Evolutionary conservation across 2,329 filamentous ascomycete species (phyloP).

Genomic region (Colletotrichum paranaense): DNA sequence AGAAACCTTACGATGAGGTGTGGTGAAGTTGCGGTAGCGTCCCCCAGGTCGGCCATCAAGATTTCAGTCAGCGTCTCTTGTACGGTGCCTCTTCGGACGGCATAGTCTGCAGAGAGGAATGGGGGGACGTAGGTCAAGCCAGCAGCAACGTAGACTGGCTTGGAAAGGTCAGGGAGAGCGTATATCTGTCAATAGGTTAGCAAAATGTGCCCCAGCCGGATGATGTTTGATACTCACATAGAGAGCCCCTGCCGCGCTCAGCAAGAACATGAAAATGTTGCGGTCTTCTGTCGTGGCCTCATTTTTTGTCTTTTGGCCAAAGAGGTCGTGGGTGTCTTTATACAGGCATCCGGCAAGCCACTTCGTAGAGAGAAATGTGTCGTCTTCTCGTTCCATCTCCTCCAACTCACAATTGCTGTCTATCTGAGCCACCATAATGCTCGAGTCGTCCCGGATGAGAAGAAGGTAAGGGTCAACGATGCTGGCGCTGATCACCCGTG

Average conservation of each 20-base stretch:
- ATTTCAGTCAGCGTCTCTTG: constrained; percentile 84
- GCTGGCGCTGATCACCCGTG: constrained; percentile 81
- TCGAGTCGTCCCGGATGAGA: constrained; percentile 85
- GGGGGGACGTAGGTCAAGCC: constrained; percentile 83
- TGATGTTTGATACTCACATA: constrained; percentile 65
- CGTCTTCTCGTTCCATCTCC: constrained; percentile 76
- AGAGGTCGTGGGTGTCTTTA: constrained; percentile 69
- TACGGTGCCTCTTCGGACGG: constrained; percentile 75
- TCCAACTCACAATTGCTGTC: constrained; percentile 87
- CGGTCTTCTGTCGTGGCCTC: constrained; percentile 53
- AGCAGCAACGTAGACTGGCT: constrained; percentile 79
- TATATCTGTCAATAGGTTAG: constrained; percentile 70
- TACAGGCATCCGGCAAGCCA: constrained; percentile 91
- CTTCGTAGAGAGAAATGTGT: constrained; percentile 68
- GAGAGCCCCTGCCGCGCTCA: constrained; percentile 80
- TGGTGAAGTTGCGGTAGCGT: constrained; percentile 75
- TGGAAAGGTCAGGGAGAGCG: constrained; percentile 77
- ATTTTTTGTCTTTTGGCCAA: constrained; percentile 55
- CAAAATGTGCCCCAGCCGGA: neutral
- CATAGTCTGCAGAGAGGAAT: constrained; percentile 77
- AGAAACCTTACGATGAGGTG: constrained; percentile 79
- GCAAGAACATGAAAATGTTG: constrained; percentile 78
- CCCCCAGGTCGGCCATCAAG: constrained; percentile 86
- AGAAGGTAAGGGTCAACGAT: constrained; percentile 90
- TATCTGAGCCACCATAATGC: constrained; percentile 81